phyloP scores from a whole-genome alignment of 768 basidiomycete genomes.

The Suillus ampliporus region DNA sequence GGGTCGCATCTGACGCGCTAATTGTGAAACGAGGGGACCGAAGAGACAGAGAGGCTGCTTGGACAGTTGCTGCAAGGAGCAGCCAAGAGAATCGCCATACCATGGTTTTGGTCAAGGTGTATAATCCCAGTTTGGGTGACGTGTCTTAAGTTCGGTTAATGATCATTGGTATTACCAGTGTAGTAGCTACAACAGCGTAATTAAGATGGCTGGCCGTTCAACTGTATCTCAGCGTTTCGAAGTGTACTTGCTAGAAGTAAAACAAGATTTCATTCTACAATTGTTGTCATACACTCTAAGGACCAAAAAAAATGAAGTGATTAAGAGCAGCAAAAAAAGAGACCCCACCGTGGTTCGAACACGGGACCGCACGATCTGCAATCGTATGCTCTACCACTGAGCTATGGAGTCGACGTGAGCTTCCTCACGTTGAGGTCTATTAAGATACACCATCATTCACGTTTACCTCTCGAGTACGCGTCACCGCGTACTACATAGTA shows the following conservation, averaged over 20 bases:
- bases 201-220: not conserved
- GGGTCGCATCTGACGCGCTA: constrained; percentile 56
- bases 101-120: constrained; percentile 22
- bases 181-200: constrained; percentile 2
- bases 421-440: no score
- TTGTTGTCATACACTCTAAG: no score
- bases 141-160: no score
- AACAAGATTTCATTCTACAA: no score
- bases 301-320: no score
- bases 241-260: no score
- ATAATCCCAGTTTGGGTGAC: constrained; percentile 15
- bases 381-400: constrained; percentile 65
- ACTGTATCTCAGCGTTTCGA: no score
- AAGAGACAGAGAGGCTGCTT: constrained; percentile 63
- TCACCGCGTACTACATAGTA: no score
- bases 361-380: constrained; percentile 64
- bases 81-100: constrained; percentile 38
- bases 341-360: constrained; percentile 62
- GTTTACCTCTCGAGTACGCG: no score
- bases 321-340: constrained; percentile 24
- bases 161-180: no score
- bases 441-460: no score
- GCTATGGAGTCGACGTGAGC: constrained; percentile 34
- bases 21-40: constrained; percentile 67
- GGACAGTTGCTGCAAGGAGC: constrained; percentile 52